These are phyloP conservation scores for Cladosporium sp. DNA, from an alignment of 2,329 filamentous ascomycete species.

Conservation along the genomic window DNA sequence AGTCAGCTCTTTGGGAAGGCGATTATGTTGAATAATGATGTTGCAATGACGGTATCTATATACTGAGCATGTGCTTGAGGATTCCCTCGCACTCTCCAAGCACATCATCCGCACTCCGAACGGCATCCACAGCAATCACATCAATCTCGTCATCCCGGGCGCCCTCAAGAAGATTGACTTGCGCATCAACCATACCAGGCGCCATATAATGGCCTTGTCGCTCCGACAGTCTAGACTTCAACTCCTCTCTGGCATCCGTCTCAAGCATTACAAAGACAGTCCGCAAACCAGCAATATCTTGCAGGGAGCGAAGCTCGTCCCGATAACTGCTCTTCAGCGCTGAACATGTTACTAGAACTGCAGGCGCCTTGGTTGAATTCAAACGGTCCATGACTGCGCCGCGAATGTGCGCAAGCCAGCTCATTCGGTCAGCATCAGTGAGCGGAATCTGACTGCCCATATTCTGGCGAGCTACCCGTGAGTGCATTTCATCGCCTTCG, in stretches of 20 bases:
- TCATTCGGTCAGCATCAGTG: conserved; percentile 28
- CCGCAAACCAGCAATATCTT: conserved; percentile 16
- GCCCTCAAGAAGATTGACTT: conserved; percentile 31
- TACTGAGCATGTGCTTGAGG: background rate
- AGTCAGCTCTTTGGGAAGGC: no score
- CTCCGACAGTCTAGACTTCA: conserved; percentile 27
- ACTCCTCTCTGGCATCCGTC: conserved; percentile 22
- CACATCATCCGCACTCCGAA: background rate
- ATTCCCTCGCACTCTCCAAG: background rate
- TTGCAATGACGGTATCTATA: background rate
- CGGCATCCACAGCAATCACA: conserved; percentile 32
- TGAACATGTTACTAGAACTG: conserved; percentile 39
- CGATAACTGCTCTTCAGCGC: conserved; percentile 35
- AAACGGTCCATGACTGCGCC: conserved; percentile 4
- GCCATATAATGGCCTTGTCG: conserved; percentile 37
- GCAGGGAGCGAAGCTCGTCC: conserved; percentile 27
- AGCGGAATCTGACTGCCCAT: conserved; percentile 32
- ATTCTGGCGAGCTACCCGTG: conserved; percentile 28
- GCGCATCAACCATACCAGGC: conserved; percentile 33
- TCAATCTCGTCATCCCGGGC: conserved; percentile 31
- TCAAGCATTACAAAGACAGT: conserved; percentile 38
- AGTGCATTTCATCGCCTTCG: conserved; percentile 41
- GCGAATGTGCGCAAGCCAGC: conserved; percentile 17
- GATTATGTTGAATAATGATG: no score
- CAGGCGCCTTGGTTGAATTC: conserved; percentile 25